Base-by-base conservation (phyloP, 176 grass and related monocot genomes). In the Cymbopogon citratus region DNA sequence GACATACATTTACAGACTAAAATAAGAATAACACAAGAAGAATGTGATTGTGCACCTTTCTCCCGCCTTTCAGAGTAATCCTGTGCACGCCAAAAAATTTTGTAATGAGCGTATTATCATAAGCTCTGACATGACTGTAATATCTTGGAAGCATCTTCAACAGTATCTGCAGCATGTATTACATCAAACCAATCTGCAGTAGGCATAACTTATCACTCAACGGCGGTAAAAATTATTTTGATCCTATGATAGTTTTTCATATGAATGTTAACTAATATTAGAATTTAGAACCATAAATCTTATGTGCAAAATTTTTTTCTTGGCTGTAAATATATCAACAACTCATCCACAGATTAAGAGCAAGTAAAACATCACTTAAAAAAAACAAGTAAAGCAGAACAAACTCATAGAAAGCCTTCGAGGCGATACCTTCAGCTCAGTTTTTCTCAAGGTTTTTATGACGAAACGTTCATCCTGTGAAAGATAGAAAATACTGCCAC, bases 141-240 rank as follows among this genome's bases (percentile, higher is more conserved):
- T 98, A 98, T 69, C 88, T 93, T 69, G 96, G 96, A 80, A 98
- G 91, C 96, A 98, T 98, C 91, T 93, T 98, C 92, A 98, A 90
- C 69, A 98, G 82, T 91, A 95, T 92, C 96, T 95, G 89, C 81
- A 95, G 81, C 26, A 89, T 73, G 66, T 85, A 85, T 87, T 85
- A 91, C 72, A 85, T 91, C 85, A 91, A 87, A 84, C 81, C 81
- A 91, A 78, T 87, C 85, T 87, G 71, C 85, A 91, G 72, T 91
- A 88, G 85, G 75, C 85, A 91, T 64, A 83, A 80, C 60, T 81
- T 81, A 87, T 79, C 77, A 69, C 70, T 90, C 64, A 81, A 74
- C 74, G 85, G 85, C 23, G 67, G 72, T 40, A 56, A 35, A 63
- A 44, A 61, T 62, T 41, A 16, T 11, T 71, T 84, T 75, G 4